A percentile compares a stretch with the other conserved stretches of the same genome.
Conservation (phyloP, 805 yeast genomes). For the Myxozyma mucilagina region DNA sequence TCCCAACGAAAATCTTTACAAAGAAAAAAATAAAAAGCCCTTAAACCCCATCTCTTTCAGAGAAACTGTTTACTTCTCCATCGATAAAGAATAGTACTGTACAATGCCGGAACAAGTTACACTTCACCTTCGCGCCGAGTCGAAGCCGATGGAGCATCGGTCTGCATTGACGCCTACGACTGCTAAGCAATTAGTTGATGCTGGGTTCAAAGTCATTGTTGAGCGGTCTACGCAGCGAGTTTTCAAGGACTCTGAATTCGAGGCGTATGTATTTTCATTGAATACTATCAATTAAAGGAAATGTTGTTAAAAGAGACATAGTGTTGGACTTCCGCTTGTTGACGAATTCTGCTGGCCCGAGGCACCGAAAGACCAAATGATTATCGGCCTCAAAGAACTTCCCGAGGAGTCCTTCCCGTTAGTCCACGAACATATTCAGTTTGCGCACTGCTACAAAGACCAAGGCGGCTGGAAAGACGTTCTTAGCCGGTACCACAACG, state of each 20-base stretch:
- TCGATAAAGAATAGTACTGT: too few relatives aligned
- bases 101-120: constrained; percentile 47
- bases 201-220: constrained; percentile 85
- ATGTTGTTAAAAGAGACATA: constrained; percentile 22
- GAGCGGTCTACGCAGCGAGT: constrained; percentile 86
- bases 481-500: constrained; percentile 81
- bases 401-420: constrained; percentile 92
- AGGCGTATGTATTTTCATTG: constrained; percentile 32
- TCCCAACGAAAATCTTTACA: too few relatives aligned
- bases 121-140: constrained; percentile 92
- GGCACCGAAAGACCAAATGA: constrained; percentile 88
- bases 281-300: not conserved
- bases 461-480: constrained; percentile 98
- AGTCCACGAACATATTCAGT: constrained; percentile 93
- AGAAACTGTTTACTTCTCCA: too few relatives aligned
- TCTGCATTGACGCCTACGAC: constrained; percentile 95
- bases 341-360: constrained; percentile 90
- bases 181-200: constrained; percentile 75
- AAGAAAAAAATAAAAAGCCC: too few relatives aligned
- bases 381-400: constrained; percentile 91
- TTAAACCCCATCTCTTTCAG: too few relatives aligned
- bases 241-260: constrained; percentile 74
- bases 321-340: constrained; percentile 82
- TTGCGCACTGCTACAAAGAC: constrained; percentile 97
- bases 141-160: constrained; percentile 95